Percentiles rank a stretch among this genome's conserved stretches.
These are phyloP conservation scores for Chlorella vulgaris DNA, from an alignment of 139 green algal species.

Conservation along the genomic window DNA sequence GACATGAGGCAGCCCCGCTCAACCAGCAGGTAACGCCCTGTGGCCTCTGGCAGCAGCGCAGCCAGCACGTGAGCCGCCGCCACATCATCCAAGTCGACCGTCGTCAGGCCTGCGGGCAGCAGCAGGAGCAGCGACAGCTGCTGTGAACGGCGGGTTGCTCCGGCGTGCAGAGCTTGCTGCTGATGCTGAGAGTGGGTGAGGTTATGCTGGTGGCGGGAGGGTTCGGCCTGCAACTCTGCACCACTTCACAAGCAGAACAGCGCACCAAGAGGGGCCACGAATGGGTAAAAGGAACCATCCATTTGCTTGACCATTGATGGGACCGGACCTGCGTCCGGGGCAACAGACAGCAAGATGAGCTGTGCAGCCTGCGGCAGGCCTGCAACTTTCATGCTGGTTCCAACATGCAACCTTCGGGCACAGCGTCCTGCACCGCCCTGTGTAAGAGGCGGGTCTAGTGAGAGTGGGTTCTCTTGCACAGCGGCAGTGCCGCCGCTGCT, in stretches of 20 bases:
- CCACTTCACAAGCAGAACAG: neutral
- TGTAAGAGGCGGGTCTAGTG: no score
- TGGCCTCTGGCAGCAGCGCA: slow-evolving; percentile 45
- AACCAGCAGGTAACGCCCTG: slow-evolving; percentile 44
- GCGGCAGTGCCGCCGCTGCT: neutral
- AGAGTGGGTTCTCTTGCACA: no score
- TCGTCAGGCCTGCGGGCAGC: neutral
- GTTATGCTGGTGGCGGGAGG: neutral
- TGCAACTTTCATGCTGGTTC: neutral
- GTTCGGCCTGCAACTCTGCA: neutral
- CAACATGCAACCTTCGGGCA: no score
- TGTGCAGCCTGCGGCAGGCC: neutral
- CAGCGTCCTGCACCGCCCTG: no score
- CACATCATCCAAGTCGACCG: slow-evolving; percentile 64
- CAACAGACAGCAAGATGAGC: neutral
- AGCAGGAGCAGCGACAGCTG: neutral
- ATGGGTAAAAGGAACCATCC: slow-evolving; percentile 38
- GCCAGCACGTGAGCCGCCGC: slow-evolving; percentile 60
- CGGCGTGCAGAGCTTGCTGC: no score
- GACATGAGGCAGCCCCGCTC: neutral
- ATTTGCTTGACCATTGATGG: slow-evolving; percentile 40
- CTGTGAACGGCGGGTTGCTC: no score
- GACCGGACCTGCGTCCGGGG: slow-evolving; percentile 42
- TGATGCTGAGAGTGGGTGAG: neutral
- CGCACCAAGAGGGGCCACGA: slow-evolving; percentile 25